Percentiles rank a stretch among this genome's conserved stretches.
Conservation (phyloP, 257 asterid species). For the Rauvolfia tetraphylla region DNA sequence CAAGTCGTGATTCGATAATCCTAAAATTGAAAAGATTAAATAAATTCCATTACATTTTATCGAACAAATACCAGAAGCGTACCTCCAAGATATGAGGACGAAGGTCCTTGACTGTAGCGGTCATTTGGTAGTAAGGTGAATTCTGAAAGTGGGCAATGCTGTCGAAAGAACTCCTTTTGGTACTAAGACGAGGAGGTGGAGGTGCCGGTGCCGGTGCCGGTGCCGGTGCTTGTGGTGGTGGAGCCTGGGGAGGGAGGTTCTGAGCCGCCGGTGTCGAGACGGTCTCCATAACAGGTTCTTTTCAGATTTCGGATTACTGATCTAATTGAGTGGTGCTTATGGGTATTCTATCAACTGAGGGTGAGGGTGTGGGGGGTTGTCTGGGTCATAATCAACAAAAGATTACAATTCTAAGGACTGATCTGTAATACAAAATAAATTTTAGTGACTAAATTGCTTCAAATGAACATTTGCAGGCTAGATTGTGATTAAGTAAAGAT, state of each 20-base stretch:
- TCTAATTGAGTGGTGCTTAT: background rate
- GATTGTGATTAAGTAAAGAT: no score
- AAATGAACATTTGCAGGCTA: no score
- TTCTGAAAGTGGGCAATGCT: constrained; percentile 28
- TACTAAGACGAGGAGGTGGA: constrained; percentile 5
- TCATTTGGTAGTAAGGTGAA: constrained; percentile 67
- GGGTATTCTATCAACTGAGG: background rate
- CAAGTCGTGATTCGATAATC: background rate
- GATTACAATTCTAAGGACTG: no score
- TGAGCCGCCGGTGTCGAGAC: constrained; percentile 5
- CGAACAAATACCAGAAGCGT: background rate
- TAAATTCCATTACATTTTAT: background rate
- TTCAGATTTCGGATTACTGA: background rate
- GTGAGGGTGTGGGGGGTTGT: background rate
- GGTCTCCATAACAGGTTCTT: constrained; percentile 10
- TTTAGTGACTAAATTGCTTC: no score
- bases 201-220: background rate
- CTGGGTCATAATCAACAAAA: background rate
- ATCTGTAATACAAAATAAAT: no score
- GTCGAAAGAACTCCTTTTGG: constrained; percentile 60
- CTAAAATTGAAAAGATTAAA: background rate
- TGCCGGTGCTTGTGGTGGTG: background rate
- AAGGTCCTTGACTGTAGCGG: constrained; percentile 57
- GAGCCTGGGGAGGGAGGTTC: constrained; percentile 14
- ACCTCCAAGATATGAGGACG: constrained; percentile 85